A percentile compares a stretch with the other conserved stretches of the same genome.
Evolutionary conservation across 176 grass and related monocot species (phyloP).

Genomic region (Ampelocalamus luodianensis): DNA sequence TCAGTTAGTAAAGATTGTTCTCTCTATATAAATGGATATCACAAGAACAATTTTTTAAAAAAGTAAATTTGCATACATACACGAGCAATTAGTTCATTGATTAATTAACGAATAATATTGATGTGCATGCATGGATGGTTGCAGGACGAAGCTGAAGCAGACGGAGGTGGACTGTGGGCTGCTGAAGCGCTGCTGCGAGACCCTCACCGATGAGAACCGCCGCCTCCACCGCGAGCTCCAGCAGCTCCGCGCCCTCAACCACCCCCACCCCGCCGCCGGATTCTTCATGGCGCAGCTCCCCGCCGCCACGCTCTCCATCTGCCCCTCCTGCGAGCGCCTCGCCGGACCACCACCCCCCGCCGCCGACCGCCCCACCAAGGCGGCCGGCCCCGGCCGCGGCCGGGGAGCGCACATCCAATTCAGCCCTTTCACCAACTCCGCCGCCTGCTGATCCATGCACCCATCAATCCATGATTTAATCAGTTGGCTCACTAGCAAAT

Average conservation of each 20-base stretch:
- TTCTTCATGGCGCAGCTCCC: constrained; percentile 60
- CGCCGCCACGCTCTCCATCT: constrained; percentile 53
- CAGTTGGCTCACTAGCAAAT: not conserved
- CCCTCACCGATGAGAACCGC: constrained; percentile 79
- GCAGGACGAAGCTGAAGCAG: constrained; percentile 90
- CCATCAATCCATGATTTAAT: not conserved
- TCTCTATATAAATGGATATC: not conserved
- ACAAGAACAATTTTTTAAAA: not conserved
- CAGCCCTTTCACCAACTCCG: constrained; percentile 48
- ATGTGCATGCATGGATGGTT: not conserved
- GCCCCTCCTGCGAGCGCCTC: constrained; percentile 65
- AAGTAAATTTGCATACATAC: not conserved
- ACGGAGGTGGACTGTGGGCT: constrained; percentile 76
- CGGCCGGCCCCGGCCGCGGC: not conserved
- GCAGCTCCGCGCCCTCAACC: constrained; percentile 59
- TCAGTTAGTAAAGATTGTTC: no score
- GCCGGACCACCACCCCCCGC: not conserved
- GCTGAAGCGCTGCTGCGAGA: constrained; percentile 73
- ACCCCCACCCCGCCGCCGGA: constrained; percentile 20
- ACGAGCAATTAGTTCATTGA: not conserved
- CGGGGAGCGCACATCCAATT: constrained; percentile 33
- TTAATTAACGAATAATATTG: not conserved
- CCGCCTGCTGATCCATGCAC: constrained; percentile 43
- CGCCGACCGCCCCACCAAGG: not conserved
- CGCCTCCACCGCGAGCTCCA: constrained; percentile 73